These are phyloP conservation scores for Colletotrichum salicis DNA, from an alignment of 2,329 filamentous ascomycete species.

Conservation along the genomic window DNA sequence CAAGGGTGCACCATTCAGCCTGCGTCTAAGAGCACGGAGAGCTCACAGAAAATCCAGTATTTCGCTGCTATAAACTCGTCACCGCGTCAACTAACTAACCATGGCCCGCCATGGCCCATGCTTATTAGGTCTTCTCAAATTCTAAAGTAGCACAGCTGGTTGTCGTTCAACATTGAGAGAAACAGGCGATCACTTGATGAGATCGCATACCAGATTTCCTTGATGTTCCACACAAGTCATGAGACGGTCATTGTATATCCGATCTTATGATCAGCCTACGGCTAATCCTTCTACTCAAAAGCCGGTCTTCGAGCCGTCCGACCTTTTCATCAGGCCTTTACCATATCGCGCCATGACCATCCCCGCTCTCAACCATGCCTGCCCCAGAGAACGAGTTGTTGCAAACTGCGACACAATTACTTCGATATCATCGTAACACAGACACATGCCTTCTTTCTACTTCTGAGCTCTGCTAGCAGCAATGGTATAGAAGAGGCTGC, in stretches of 20 bases:
- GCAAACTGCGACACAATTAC: background rate
- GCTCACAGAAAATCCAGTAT: too few species aligned
- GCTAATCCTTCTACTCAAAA: background rate
- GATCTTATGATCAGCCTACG: background rate
- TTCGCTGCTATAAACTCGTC: too few species aligned
- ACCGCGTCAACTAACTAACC: too few species aligned
- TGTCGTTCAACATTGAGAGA: background rate
- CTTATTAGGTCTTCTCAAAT: too few species aligned
- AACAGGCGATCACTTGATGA: background rate
- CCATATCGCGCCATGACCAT: background rate
- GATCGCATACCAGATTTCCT: background rate
- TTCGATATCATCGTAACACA: background rate
- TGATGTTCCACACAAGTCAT: background rate
- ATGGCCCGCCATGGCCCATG: too few species aligned
- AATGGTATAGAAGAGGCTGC: slow-evolving; percentile 32
- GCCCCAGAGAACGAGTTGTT: background rate
- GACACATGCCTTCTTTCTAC: background rate
- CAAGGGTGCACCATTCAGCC: too few species aligned
- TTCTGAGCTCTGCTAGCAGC: background rate
- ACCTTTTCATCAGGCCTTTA: background rate
- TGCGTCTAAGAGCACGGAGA: too few species aligned
- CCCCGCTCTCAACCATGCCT: too few species aligned
- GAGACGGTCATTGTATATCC: background rate
- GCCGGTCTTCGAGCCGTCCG: background rate
- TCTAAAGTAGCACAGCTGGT: too few species aligned